Conservation (phyloP, 164 flowering plant species). For the Piper betle region DNA sequence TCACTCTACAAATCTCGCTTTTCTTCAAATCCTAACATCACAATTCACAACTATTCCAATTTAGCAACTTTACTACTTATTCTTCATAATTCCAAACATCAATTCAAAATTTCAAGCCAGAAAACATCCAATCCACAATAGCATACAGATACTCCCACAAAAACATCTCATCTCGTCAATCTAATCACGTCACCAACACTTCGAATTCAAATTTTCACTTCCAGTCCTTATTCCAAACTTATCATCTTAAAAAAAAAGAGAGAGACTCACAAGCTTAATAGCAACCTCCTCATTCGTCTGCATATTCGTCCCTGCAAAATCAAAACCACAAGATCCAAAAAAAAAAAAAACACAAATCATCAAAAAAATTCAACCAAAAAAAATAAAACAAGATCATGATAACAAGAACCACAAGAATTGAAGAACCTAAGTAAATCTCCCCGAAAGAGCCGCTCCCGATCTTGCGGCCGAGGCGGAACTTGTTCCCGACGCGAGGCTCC, state of each 20-base stretch:
- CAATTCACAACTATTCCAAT: too few species aligned
- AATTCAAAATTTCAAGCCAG: too few species aligned
- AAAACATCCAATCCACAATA: too few species aligned
- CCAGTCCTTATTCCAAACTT: not conserved
- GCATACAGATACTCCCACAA: too few species aligned
- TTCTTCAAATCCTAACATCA: too few species aligned
- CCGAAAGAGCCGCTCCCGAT: conserved; percentile 93
- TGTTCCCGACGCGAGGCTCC: conserved; percentile 89
- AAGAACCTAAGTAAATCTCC: conserved; percentile 71
- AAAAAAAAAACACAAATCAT: too few species aligned
- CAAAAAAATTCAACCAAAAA: not conserved
- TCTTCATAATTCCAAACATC: too few species aligned
- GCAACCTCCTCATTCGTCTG: conserved; percentile 91
- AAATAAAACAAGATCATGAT: not conserved
- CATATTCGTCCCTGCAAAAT: conserved; percentile 54
- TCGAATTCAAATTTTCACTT: too few species aligned
- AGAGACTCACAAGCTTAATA: conserved; percentile 67
- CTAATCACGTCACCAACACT: too few species aligned
- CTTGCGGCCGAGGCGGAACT: conserved; percentile 77
- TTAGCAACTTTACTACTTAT: too few species aligned
- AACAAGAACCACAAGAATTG: conserved; percentile 1
- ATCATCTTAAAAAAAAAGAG: not conserved
- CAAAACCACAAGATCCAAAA: not conserved
- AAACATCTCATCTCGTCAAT: too few species aligned
- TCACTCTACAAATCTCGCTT: too few species aligned